phyloP scores from a whole-genome alignment of 2,329 filamentous ascomycete genomes.

The Knoxdaviesia proteae region DNA sequence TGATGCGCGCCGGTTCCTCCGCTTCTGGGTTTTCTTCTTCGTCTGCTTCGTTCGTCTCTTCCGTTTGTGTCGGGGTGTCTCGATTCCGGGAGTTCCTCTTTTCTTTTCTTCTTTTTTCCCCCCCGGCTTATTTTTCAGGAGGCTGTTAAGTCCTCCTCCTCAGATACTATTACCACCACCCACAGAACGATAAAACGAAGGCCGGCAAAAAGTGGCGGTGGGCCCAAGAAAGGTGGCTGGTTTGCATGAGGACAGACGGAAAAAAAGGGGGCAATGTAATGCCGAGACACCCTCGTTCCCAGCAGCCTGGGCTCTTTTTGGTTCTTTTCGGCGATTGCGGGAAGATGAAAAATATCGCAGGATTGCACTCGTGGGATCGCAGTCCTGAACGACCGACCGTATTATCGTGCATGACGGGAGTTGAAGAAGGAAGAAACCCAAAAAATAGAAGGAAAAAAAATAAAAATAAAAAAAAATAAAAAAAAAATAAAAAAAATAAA shows the following conservation, averaged over 20 bases:
- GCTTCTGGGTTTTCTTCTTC: no score
- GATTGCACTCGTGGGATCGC: not conserved
- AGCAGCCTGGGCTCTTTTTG: not conserved
- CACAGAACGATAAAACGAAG: no score
- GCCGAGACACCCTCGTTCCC: no score
- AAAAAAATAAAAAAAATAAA: not conserved
- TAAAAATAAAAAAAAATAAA: not conserved
- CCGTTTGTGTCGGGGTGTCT: not conserved
- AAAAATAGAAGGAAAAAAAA: not conserved
- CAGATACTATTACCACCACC: no score
- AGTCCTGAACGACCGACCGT: not conserved
- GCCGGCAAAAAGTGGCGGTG: no score
- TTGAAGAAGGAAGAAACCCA: not conserved
- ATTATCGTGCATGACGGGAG: not conserved
- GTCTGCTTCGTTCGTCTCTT: no score
- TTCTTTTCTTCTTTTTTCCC: not conserved
- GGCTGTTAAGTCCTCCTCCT: no score
- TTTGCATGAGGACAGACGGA: no score
- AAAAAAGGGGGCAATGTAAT: no score
- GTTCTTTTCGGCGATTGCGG: not conserved
- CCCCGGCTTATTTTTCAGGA: no score
- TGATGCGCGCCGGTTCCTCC: no score
- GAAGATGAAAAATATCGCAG: not conserved
- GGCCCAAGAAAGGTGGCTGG: no score
- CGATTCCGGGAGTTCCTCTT: not conserved